Evolutionary conservation across 768 basidiomycete genomes (phyloP).

Genomic region (Russula sp.): DNA sequence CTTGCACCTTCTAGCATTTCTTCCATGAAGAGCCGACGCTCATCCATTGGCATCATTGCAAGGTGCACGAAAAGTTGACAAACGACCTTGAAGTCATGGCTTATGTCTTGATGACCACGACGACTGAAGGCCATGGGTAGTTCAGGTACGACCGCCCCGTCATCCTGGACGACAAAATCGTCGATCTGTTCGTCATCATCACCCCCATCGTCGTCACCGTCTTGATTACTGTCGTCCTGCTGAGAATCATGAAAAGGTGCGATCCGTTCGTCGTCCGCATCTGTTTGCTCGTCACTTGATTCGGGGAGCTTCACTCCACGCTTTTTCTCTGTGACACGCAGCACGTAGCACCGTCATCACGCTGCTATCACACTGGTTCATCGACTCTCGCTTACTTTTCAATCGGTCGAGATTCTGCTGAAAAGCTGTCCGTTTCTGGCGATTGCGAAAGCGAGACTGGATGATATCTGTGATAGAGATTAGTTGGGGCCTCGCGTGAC

Average conservation of each 20-base stretch:
- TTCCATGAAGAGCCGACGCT: slow-evolving; percentile 52
- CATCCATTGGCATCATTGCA: slow-evolving; percentile 49
- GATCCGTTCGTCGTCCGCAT: slow-evolving; percentile 28
- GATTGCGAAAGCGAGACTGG: slow-evolving; percentile 53
- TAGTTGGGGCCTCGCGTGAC: slow-evolving; percentile 1
- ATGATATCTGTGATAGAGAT: slow-evolving; percentile 46
- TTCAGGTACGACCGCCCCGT: slow-evolving; percentile 34
- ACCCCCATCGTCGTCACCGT: slow-evolving; percentile 37
- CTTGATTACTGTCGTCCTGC: slow-evolving; percentile 27
- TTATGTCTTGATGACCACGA: slow-evolving; percentile 67
- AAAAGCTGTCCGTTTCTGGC: slow-evolving; percentile 53
- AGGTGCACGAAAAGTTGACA: slow-evolving; percentile 86
- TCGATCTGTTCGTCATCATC: slow-evolving; percentile 35
- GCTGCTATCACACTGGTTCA: neutral
- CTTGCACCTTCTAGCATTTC: slow-evolving; percentile 44
- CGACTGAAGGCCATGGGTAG: slow-evolving; percentile 80
- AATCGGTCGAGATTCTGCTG: slow-evolving; percentile 61
- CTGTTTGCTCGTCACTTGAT: slow-evolving; percentile 23
- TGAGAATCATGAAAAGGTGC: slow-evolving; percentile 27
- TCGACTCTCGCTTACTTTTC: slow-evolving; percentile 45
- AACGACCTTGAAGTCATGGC: slow-evolving; percentile 79
- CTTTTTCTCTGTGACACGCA: slow-evolving; percentile 4
- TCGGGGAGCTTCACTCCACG: slow-evolving; percentile 21
- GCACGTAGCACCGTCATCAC: neutral
- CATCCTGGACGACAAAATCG: slow-evolving; percentile 64